Conservation (phyloP, 164 flowering plant species). For the Echeveria elegans region DNA sequence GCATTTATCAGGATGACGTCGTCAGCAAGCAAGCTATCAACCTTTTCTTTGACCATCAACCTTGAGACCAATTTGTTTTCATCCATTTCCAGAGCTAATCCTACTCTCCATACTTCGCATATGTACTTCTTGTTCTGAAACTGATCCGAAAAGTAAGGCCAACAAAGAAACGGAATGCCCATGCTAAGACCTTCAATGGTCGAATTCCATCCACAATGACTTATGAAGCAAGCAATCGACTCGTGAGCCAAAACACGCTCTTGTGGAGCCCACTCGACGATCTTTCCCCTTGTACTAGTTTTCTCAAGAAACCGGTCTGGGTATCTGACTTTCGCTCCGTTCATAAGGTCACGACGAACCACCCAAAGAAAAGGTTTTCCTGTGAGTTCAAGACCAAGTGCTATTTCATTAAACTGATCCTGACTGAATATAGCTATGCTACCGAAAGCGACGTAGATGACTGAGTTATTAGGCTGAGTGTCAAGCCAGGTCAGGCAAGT, state of each 20-base stretch:
- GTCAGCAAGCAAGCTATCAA: not conserved
- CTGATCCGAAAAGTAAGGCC: constrained; percentile 1
- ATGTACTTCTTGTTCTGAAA: constrained; percentile 12
- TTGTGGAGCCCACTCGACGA: too few relatives aligned
- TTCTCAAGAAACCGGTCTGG: constrained; percentile 6
- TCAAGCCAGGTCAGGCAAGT: constrained; percentile 8
- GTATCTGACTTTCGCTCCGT: not conserved
- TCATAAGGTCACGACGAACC: not conserved
- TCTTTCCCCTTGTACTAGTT: constrained; percentile 1
- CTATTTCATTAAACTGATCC: constrained; percentile 4
- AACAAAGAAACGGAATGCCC: constrained; percentile 5
- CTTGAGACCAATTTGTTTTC: constrained; percentile 7
- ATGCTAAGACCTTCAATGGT: constrained; percentile 5
- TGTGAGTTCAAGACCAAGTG: constrained; percentile 7
- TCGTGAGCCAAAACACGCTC: not conserved
- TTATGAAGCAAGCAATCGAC: constrained; percentile 3
- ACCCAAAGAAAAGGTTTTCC: constrained; percentile 7
- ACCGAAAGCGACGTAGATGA: constrained; percentile 8
- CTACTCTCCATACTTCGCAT: constrained; percentile 21
- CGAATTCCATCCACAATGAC: constrained; percentile 10
- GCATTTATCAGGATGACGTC: not conserved
- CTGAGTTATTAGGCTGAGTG: not conserved
- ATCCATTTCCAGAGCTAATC: constrained; percentile 9
- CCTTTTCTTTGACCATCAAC: constrained; percentile 9
- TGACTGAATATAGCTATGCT: constrained; percentile 9